These are phyloP conservation scores for Yamadazyma blattariae DNA, from an alignment of 1,139 yeast species.

Conservation along the genomic window DNA sequence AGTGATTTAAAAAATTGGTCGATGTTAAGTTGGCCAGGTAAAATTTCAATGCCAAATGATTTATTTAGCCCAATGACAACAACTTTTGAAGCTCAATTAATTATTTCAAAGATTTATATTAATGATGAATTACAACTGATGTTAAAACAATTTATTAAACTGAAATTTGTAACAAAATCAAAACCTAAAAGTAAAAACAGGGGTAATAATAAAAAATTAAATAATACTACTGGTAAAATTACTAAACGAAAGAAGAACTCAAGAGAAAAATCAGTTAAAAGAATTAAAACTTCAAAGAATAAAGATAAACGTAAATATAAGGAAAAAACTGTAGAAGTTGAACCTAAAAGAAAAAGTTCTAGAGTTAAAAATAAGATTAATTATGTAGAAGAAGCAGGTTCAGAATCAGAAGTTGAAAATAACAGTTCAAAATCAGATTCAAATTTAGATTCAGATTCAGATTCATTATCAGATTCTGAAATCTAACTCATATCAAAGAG, in stretches of 20 bases:
- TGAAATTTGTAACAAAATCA: conserved; percentile 14
- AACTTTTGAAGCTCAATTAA: conserved; percentile 40
- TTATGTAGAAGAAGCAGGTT: conserved; percentile 28
- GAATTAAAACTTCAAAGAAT: conserved; percentile 4
- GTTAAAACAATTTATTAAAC: conserved; percentile 25
- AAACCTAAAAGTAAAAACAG: conserved; percentile 4
- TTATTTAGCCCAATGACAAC: conserved; percentile 56
- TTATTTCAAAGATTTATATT: conserved; percentile 48
- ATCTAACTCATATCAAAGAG: too few relatives aligned
- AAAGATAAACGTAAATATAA: background rate
- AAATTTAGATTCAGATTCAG: too few relatives aligned
- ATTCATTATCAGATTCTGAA: too few relatives aligned
- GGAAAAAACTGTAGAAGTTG: conserved; percentile 33
- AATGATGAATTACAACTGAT: conserved; percentile 38
- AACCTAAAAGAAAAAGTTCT: conserved; percentile 42
- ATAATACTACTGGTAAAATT: conserved; percentile 1
- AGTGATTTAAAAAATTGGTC: conserved; percentile 66
- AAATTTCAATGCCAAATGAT: conserved; percentile 63
- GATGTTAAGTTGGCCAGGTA: conserved; percentile 80
- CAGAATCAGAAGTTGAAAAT: conserved; percentile 2
- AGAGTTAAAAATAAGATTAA: conserved; percentile 37
- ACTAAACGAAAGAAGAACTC: background rate
- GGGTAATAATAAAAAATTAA: conserved; percentile 4
- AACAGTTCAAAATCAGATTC: background rate
- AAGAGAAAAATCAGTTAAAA: conserved; percentile 1